Base-by-base conservation (phyloP, 1,284 basidiomycete species). In the Apiotrichum gamsii region DNA sequence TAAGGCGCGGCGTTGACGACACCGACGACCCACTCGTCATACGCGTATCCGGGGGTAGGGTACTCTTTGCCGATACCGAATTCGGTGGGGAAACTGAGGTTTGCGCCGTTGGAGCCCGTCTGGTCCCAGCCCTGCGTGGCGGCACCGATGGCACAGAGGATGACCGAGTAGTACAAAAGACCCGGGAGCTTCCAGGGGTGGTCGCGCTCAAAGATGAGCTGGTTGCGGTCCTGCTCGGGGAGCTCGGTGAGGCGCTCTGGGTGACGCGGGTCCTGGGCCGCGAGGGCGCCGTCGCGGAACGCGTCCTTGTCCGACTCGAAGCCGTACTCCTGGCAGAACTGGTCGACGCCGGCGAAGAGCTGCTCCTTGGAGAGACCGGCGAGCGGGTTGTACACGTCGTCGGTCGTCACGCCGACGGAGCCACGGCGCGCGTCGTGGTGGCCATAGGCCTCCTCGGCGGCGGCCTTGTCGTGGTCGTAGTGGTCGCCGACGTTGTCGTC, bases 1-100 rank as follows among this genome's bases (percentile, higher is more conserved):
- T 88, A 88, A 16, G 84, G 84, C 0, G 82, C 83, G 13, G 82
- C 78, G 62, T 87, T 87, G 49, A 89, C 78, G 18, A 86, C 69
- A 33, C 87, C 86, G 20, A 85, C 74, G 4, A 87, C 56, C 47
- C 43, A 53, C 32, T 49, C 47, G 23, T 46, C 51, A 2, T 36
- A 32, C 24, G 20, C 18, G 9, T 33, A 38, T 28, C 31, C 11
- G 31, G 41, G 41, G 15, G 43, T 37, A n/a, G 11, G n/a, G 18
- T 35, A 16, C 8, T 31, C 8, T 11, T 30, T 23, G 16, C 37
- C 43, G 46, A 86, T 83, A 40, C 79, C 77, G 55, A 87, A 82
- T 59, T 83, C 80, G 2, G 54, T 19, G 0, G 83, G 80, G 65
- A 80, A 86, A 64, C 82, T 80, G 19, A 85, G 74, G 60, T 85